Evolutionary conservation across 1,284 basidiomycete species (phyloP).

Genomic region (Papiliotrema terrestris): DNA sequence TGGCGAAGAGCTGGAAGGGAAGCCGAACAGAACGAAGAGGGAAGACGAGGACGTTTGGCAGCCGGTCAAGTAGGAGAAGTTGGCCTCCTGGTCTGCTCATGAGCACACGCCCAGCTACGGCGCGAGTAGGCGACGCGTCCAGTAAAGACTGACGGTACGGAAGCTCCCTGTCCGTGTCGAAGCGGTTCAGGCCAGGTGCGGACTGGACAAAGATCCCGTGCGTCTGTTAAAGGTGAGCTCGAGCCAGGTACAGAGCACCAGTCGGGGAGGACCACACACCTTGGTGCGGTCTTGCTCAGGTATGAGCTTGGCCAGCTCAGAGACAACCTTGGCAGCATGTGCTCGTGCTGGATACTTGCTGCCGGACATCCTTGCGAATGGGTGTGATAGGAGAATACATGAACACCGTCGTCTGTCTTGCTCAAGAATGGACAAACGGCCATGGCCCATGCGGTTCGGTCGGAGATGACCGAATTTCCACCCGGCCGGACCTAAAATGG

Average conservation of each 20-base stretch:
- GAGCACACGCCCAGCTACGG: not conserved
- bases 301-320: constrained; percentile 31
- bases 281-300: constrained; percentile 22
- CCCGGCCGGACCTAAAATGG: not conserved
- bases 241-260: not conserved
- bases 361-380: not conserved
- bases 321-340: constrained; percentile 41
- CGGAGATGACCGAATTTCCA: not conserved
- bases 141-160: constrained; percentile 59
- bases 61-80: constrained; percentile 82
- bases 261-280: constrained; percentile 17
- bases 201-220: constrained; percentile 49
- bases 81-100: constrained; percentile 62
- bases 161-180: constrained; percentile 86
- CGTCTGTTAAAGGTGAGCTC: not conserved
- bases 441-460: not conserved
- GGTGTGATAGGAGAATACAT: not conserved
- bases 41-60: constrained; percentile 67
- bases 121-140: not conserved
- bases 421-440: no score
- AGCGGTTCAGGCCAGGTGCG: constrained; percentile 59
- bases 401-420: no score
- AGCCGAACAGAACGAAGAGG: constrained; percentile 59
- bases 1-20: constrained; percentile 8
- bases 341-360: constrained; percentile 36